Conservation (phyloP, 2,329 filamentous ascomycete species). For the Ceratocystis alfenasii region DNA sequence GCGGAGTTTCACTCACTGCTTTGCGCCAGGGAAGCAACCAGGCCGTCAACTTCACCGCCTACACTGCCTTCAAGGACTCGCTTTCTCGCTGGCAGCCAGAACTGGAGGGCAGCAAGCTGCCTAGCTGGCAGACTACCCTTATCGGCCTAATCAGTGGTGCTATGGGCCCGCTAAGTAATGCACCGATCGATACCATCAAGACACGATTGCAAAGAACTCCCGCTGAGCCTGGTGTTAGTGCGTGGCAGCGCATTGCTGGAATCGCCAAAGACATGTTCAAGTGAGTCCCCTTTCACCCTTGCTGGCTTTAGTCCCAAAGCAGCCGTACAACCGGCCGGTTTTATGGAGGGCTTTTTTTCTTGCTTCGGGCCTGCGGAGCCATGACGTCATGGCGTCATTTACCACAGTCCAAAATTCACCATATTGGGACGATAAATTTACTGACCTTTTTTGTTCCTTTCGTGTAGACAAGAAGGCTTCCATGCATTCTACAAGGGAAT, state of each 20-base stretch:
- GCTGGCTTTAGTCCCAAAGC: not conserved
- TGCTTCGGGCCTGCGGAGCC: slow-evolving; percentile 7
- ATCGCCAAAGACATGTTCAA: slow-evolving; percentile 82
- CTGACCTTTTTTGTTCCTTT: slow-evolving; percentile 16
- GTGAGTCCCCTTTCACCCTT: slow-evolving; percentile 32
- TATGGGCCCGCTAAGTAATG: slow-evolving; percentile 91
- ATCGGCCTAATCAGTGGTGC: slow-evolving; percentile 87
- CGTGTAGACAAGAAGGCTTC: slow-evolving; percentile 68
- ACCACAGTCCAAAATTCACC: not conserved
- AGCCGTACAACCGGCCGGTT: not conserved
- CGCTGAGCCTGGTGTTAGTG: slow-evolving; percentile 67
- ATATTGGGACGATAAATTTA: not conserved
- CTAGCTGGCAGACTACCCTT: slow-evolving; percentile 77
- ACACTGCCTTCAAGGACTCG: slow-evolving; percentile 78
- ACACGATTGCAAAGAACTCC: slow-evolving; percentile 86
- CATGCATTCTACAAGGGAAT: slow-evolving; percentile 99
- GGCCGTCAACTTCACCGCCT: slow-evolving; percentile 97
- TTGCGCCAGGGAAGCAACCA: slow-evolving; percentile 93
- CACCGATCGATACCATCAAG: slow-evolving; percentile 98
- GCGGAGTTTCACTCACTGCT: slow-evolving; percentile 85
- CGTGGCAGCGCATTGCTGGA: slow-evolving; percentile 60
- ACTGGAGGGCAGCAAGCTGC: slow-evolving; percentile 53
- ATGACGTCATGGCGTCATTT: slow-evolving; percentile 19
- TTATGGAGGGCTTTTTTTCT: not conserved
- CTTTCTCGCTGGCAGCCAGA: slow-evolving; percentile 63